Base-by-base conservation (phyloP, 2,329 filamentous ascomycete genomes). In the Fusarium clavum region DNA sequence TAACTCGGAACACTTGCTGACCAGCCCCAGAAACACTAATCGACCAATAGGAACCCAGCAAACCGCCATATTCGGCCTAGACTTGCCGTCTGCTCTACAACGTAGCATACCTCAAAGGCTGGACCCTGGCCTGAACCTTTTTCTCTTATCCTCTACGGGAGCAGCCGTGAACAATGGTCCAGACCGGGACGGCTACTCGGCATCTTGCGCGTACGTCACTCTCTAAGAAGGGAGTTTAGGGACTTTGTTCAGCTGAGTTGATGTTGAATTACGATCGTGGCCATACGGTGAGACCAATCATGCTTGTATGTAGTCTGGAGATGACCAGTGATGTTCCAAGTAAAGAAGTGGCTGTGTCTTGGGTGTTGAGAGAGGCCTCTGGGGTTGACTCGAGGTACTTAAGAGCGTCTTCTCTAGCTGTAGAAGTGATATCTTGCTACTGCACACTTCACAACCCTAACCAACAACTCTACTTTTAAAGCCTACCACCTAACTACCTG, bases 201-300 rank as follows among this genome's bases (percentile, higher is more conserved):
- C 69, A 72, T 66, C 64, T 51, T 22, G 27, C 43, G 56, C 54
- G 53, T 71, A 66, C 68, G 68, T 71, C 67, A 68, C 54, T 57
- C 16, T 46, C 20, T 16, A 5, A 16, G 41, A 32, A 38, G 47
- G 49, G 44, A 30, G n/a, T 49, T 32, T 27, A 32, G 20, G 41
- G 30, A 38, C 20, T n/a, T 22, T 22, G 32, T 29, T 24, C 38
- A 53, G 46, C 52, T 34, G 48, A 48, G 24, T 24, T 43, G 9
- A 34, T 29, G 38, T 25, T 53, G 49, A 53, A 41, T 22, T 40
- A 53, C 20, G 38, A 27, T 22, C 49, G 43, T 27, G 38, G 22
- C 9, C n/a, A 51, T 67, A 63, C 57, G 63, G 16, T 30, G 48
- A 66, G 48, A 22, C 63, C 63, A 63, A 63, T 63, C 57, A 52